These are phyloP conservation scores for Kuraishia ogatae DNA, from an alignment of 805 yeast genomes.

Conservation along the genomic window DNA sequence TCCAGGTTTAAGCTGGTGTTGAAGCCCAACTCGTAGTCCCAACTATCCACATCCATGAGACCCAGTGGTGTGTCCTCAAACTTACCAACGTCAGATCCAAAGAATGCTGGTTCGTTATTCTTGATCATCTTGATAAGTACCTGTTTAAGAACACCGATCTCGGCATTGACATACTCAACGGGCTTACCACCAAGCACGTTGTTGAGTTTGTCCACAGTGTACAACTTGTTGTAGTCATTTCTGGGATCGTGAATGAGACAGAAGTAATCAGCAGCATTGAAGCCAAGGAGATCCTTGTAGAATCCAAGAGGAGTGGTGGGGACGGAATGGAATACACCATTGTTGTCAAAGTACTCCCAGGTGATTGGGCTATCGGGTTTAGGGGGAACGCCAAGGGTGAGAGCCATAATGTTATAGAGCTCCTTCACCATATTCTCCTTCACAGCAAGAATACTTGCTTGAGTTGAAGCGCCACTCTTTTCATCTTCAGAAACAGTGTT, in stretches of 20 bases:
- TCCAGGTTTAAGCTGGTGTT: slow-evolving; percentile 23
- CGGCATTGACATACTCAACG: slow-evolving; percentile 66
- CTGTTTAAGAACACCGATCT: slow-evolving; percentile 47
- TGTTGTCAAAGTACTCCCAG: slow-evolving; percentile 76
- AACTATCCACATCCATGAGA: slow-evolving; percentile 60
- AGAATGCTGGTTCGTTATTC: slow-evolving; percentile 73
- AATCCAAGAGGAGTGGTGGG: slow-evolving; percentile 61
- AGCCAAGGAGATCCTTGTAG: slow-evolving; percentile 45
- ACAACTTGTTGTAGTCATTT: slow-evolving; percentile 54
- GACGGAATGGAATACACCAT: slow-evolving; percentile 43
- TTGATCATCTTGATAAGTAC: slow-evolving; percentile 64
- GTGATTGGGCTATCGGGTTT: slow-evolving; percentile 53
- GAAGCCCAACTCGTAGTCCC: slow-evolving; percentile 59
- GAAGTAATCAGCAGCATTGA: slow-evolving; percentile 43
- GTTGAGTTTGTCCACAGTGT: slow-evolving; percentile 71
- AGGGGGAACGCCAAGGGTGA: slow-evolving; percentile 76
- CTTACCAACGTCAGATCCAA: slow-evolving; percentile 82
- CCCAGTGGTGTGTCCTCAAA: slow-evolving; percentile 57
- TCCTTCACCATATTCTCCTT: slow-evolving; percentile 42
- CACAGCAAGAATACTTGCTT: slow-evolving; percentile 11
- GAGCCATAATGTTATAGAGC: slow-evolving; percentile 56
- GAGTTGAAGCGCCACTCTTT: slow-evolving; percentile 7
- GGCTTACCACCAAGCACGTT: slow-evolving; percentile 68
- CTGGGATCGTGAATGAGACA: slow-evolving; percentile 83
- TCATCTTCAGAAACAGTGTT: slow-evolving; percentile 25